Evolutionary conservation across 805 yeast genomes (phyloP), one percentile per base, ranked within the genome.

Genomic region (Saturnispora mendoncae): DNA sequence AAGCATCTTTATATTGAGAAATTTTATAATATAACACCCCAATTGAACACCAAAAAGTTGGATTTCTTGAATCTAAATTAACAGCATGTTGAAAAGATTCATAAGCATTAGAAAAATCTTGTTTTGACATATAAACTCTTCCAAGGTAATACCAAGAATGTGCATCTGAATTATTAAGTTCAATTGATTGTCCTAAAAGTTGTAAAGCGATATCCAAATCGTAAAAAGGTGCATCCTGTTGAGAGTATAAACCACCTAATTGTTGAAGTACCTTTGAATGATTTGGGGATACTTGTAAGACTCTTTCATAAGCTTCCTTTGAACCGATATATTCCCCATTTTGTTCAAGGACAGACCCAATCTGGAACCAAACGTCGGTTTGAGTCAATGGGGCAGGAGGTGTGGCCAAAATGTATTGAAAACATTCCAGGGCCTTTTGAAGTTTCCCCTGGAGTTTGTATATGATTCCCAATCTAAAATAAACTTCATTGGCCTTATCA

Each of bases 61-160:
- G 97, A 61, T 92, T 92, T 60, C 97, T 75, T 29, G 94, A 82
- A 62, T 92, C 97, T 48, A 96, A 75, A 61, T 92, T 92, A 45
- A 92, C 98, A 10, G 97, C 97, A 60, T 88, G 97, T 66, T 92
- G 98, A 74, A 90, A 92, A 0, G 97, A 94, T 58, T 92, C 97
- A 63, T 90, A 92, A 2, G 98, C 97, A 38, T 92, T 87, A 46
- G 92, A 82, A 66, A 87, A 92, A 61, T 90, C 95, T 50, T 84
- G 87, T 55, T 90, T 77, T 30, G 95, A 81, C 97, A 92, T 90
- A 67, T 90, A 94, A 48, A 94, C 94, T 51, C 97, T 77, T 38
- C 98, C 98, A 37, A 92, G 64, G 60, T 92, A 84, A 64, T 92
- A 92, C 98, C 98, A 92, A 24, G 95, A 80, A 55, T 92, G 95